A percentile compares a stretch with the other conserved stretches of the same genome.
Conservation (phyloP, 495 filamentous ascomycete species). For the Neurospora sp. region DNA sequence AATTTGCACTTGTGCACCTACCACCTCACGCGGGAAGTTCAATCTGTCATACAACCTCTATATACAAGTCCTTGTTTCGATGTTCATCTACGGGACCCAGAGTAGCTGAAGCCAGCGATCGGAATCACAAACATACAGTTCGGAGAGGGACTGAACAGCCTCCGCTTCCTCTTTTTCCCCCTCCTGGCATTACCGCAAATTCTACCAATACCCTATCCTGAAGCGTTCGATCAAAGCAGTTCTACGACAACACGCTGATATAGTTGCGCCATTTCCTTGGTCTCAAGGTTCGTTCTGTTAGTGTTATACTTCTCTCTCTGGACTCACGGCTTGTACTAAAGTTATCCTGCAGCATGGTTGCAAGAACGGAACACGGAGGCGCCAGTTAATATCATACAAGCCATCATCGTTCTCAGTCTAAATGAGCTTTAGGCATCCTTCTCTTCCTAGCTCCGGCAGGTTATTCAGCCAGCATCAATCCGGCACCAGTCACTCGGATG, state of each 20-base stretch:
- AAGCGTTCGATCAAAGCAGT: too few species aligned
- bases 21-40: not conserved
- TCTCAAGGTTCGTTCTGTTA: not conserved
- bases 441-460: not conserved
- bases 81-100: not conserved
- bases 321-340: not conserved
- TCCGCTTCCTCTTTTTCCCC: not conserved
- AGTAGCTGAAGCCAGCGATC: too few species aligned
- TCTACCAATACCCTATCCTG: too few species aligned
- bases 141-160: too few species aligned
- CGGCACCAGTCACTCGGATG: not conserved
- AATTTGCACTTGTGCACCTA: not conserved
- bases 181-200: not conserved
- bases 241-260: too few species aligned
- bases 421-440: not conserved
- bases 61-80: not conserved
- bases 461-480: not conserved
- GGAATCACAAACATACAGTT: too few species aligned
- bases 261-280: too few species aligned
- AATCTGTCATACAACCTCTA: not conserved
- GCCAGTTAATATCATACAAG: not conserved
- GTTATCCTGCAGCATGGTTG: not conserved
- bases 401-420: not conserved
- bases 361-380: not conserved
- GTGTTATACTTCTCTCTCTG: not conserved